These are phyloP conservation scores for Pezicula rhizophila DNA, from an alignment of 2,329 filamentous ascomycete species.

Conservation along the genomic window DNA sequence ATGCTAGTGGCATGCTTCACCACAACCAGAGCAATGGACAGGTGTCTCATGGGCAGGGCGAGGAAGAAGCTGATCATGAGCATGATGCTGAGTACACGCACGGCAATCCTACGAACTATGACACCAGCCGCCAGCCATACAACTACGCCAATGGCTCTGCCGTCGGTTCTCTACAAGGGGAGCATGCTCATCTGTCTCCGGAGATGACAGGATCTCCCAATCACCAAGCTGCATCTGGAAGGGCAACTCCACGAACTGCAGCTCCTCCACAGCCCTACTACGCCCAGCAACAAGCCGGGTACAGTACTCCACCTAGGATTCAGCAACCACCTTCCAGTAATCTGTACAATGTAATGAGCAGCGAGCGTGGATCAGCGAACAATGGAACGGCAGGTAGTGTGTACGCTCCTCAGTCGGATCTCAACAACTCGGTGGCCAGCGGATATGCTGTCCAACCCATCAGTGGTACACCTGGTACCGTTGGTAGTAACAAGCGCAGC, in stretches of 20 bases:
- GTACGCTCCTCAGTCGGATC: conserved; percentile 62
- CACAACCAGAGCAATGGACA: conserved; percentile 49
- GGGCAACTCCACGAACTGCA: conserved; percentile 79
- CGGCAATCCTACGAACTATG: conserved; percentile 66
- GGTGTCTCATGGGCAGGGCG: conserved; percentile 46
- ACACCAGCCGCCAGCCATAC: conserved; percentile 66
- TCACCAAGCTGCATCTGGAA: conserved; percentile 74
- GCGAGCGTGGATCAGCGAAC: conserved; percentile 63
- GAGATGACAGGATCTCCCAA: conserved; percentile 78
- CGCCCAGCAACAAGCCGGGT: conserved; percentile 50
- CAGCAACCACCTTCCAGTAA: conserved; percentile 65
- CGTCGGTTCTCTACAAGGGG: conserved; percentile 59
- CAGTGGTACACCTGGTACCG: conserved; percentile 50
- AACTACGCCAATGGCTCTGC: conserved; percentile 65
- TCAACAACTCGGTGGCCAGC: conserved; percentile 48
- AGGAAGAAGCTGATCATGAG: conserved; percentile 68
- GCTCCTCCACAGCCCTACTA: conserved; percentile 70
- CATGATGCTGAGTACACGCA: conserved; percentile 84
- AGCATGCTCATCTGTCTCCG: conserved; percentile 70
- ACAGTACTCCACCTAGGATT: conserved; percentile 72
- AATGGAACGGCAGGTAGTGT: conserved; percentile 61
- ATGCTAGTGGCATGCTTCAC: conserved; percentile 61
- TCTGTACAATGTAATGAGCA: conserved; percentile 84
- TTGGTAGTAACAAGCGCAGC: conserved; percentile 31
- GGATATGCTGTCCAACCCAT: conserved; percentile 60